Percentiles rank a stretch among this genome's conserved stretches.
These are phyloP conservation scores for Arthromyces matolae DNA, from an alignment of 768 basidiomycete genomes.

Conservation along the genomic window DNA sequence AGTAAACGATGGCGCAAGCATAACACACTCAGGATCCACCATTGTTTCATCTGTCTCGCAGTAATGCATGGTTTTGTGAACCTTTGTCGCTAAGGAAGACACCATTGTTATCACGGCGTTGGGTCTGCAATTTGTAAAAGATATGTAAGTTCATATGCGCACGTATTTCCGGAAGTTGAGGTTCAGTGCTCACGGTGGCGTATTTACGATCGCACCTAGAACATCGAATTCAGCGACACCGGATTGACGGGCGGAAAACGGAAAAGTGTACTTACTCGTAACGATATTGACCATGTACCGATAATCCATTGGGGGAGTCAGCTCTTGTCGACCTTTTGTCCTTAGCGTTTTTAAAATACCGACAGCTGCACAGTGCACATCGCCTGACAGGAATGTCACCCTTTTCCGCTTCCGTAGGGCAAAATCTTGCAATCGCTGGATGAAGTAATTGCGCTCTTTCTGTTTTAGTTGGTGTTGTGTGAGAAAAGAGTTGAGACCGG, in stretches of 20 bases:
- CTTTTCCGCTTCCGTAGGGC: conserved; percentile 61
- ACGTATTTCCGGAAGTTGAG: no score
- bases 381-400: conserved; percentile 85
- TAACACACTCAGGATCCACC: conserved; percentile 43
- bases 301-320: conserved; percentile 58
- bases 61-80: conserved; percentile 82
- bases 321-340: conserved; percentile 41
- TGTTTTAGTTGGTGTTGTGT: conserved; percentile 26
- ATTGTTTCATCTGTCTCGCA: conserved; percentile 83
- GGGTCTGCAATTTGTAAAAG: conserved; percentile 67
- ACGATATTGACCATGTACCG: conserved; percentile 91
- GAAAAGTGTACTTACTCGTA: conserved; percentile 51
- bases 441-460: conserved; percentile 88
- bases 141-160: no score
- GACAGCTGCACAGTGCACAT: conserved; percentile 90
- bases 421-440: conserved; percentile 73
- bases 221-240: background rate
- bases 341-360: conserved; percentile 70
- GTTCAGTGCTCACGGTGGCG: conserved; percentile 61
- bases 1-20: background rate
- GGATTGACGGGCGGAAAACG: no score
- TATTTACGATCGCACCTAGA: conserved; percentile 90
- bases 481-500: background rate
- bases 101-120: conserved; percentile 75
- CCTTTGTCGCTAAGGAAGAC: conserved; percentile 71